Base-by-base conservation (phyloP, 768 basidiomycete genomes). In the Mrakia gelida region DNA sequence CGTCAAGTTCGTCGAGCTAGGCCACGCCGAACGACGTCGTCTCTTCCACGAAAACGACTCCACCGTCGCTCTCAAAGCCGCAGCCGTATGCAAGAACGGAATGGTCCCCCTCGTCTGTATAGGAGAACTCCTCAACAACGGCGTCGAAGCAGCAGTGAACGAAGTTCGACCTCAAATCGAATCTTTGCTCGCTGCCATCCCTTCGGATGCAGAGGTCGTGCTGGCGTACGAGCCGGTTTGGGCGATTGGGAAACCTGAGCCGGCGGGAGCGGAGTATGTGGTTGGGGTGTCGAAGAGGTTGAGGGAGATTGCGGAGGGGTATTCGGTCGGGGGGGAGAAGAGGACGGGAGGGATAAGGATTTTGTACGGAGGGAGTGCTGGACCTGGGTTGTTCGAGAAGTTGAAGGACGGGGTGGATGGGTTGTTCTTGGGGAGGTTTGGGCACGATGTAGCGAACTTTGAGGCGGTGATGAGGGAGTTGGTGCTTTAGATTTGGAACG, bases 221-320 rank as follows among this genome's bases (percentile, higher is more conserved):
- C 62, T 80, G 23, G 80, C 80, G 15, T 80, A 80, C 63, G 80
- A 80, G 59, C 80, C 80, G 15, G 80, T 80, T 54, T 80, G 77
- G 77, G 80, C 80, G 28, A 80, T 80, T 65, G 80, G 80, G 8
- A 41, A 79, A 43, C n/a, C 68, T 0, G 21, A 68, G 21, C 80
- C 80, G 18, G 80, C 80, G 0, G 59, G 65, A 54, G 63, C 80
- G n/a, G 71, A 59, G 15, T 73, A 80, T 65, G 75, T 79, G 75
- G 75, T 79, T 23, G 77, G n/a, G n/a, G 77, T 80, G 18, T 70
- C 71, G 21, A 38, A 59, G 71, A 43, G 61, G 13, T 34, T 78
- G 28, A 52, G 80, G 49, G 61, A 45, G 41, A 41, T 80, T 43
- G 72, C 61, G 10, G 49, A 75, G 54, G 30, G 15, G 5, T 68